phyloP scores from a whole-genome alignment of 1,284 basidiomycete species.

The Leccinum pachyderme region DNA sequence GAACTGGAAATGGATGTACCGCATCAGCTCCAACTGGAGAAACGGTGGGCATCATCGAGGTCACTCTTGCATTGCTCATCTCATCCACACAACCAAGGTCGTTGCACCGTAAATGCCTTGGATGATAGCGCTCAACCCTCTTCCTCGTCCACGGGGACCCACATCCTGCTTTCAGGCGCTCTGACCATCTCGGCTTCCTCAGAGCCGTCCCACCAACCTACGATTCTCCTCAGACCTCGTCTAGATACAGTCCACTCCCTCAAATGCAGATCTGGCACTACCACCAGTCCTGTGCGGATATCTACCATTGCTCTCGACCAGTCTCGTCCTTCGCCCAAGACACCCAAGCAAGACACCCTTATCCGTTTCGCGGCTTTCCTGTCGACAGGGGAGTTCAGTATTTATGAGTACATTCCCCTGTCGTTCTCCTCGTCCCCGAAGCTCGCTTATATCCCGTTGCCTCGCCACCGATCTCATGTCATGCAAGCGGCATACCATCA shows the following conservation, averaged over 20 bases:
- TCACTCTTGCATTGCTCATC: conserved; percentile 13
- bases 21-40: conserved; percentile 77
- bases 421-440: conserved; percentile 41
- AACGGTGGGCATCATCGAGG: conserved; percentile 50
- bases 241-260: conserved; percentile 14
- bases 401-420: conserved; percentile 52
- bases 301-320: conserved; percentile 69
- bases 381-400: conserved; percentile 62
- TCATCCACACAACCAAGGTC: conserved; percentile 29
- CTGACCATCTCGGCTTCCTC: conserved; percentile 41
- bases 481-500: conserved; percentile 73
- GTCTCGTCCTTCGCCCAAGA: conserved; percentile 48
- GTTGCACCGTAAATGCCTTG: conserved; percentile 28
- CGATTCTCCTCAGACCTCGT: conserved; percentile 25
- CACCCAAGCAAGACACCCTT: conserved; percentile 22
- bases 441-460: conserved; percentile 48
- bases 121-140: neutral
- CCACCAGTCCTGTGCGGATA: conserved; percentile 38
- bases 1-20: conserved; percentile 84
- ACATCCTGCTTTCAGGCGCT: conserved; percentile 42
- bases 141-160: conserved; percentile 8
- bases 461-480: conserved; percentile 44
- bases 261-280: conserved; percentile 31
- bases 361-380: conserved; percentile 59
- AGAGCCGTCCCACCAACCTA: conserved; percentile 27